These are phyloP conservation scores for Candida bentonensis DNA, from an alignment of 805 yeast genomes.

Conservation along the genomic window DNA sequence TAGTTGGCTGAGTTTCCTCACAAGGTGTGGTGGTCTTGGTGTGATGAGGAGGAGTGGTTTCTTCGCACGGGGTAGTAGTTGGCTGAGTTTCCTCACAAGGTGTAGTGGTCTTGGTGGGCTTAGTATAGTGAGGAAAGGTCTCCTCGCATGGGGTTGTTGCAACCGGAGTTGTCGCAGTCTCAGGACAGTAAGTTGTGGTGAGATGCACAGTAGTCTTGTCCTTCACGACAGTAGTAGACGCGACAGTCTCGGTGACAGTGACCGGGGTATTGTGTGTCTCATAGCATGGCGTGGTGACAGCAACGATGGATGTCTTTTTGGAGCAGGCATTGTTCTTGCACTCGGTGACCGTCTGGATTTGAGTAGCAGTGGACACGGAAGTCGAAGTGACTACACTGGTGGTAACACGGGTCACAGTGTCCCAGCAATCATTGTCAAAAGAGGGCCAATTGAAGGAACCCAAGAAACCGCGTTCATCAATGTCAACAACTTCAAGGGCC, in stretches of 20 bases:
- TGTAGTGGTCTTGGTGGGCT: not conserved
- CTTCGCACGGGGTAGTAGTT: not conserved
- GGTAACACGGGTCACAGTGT: not conserved
- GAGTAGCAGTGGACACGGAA: not conserved
- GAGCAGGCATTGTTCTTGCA: not conserved
- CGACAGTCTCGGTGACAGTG: not conserved
- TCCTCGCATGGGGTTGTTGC: not conserved
- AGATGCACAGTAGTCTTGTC: not conserved
- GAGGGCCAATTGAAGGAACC: not conserved
- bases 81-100: not conserved
- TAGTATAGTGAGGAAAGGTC: not conserved
- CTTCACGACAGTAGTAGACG: not conserved
- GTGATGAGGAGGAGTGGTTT: no score
- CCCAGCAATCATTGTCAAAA: not conserved
- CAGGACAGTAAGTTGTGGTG: slow-evolving; percentile 1
- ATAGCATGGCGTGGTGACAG: not conserved
- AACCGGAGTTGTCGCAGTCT: not conserved
- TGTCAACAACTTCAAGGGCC: not conserved
- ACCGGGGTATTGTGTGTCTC: not conserved
- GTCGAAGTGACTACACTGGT: not conserved
- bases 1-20: not conserved
- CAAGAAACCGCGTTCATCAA: not conserved
- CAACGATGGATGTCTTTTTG: not conserved
- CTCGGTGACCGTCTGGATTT: not conserved
- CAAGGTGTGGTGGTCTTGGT: not conserved